Base-by-base conservation (phyloP, 2,329 filamentous ascomycete species). In the Neonectria sp. region DNA sequence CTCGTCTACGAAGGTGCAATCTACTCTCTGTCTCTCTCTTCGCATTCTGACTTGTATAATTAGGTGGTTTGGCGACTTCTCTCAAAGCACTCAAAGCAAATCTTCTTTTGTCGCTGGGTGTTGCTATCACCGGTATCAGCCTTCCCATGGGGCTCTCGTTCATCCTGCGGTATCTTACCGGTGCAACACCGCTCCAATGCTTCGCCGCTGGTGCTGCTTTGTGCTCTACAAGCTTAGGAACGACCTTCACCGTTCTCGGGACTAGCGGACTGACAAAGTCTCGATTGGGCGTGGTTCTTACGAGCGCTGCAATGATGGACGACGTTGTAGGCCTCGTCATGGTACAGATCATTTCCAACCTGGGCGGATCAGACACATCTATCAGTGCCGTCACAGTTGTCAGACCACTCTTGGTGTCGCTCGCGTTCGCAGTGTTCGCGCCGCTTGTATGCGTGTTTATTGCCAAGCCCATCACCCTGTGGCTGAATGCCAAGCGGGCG, bases 281-380 rank as follows among this genome's bases (percentile, higher is more conserved):
- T 2, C 80, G 85, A 8, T 75, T 88, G 6, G 86, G 93, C 82
- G 63, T 89, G 80, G 88, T 96, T 0, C 84, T 95, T 0, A 88
- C 89, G 3, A 91, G 88, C 65, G 93, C 92, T 1, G 93, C 93
- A 0, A 93, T 96, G 88, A 88, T 96, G 81, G 93, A 96, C 76
- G 93, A 96, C 79, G 90, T 95, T 0, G 87, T 93, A 2, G 93
- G 92, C 0, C 81, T 95, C 11, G 88, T 95, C 8, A 92, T 95
- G 88, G 91, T 94, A 0, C 89, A 93, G 71, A 86, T 95, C 52
- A 91, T 96, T 25, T 88, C 91, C 0, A 91, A 90, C 53, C 82
- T 95, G 0, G 91, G 79, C 60, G 77, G 52, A 71, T 68, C 51
- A 60, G 68, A 68, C 33, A 61, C 69, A 9, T 43, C 66, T 4